Evolutionary conservation across 177 flowering plant species (phyloP), one percentile per base, ranked within the genome.

Genomic region (Telopea speciosissima): DNA sequence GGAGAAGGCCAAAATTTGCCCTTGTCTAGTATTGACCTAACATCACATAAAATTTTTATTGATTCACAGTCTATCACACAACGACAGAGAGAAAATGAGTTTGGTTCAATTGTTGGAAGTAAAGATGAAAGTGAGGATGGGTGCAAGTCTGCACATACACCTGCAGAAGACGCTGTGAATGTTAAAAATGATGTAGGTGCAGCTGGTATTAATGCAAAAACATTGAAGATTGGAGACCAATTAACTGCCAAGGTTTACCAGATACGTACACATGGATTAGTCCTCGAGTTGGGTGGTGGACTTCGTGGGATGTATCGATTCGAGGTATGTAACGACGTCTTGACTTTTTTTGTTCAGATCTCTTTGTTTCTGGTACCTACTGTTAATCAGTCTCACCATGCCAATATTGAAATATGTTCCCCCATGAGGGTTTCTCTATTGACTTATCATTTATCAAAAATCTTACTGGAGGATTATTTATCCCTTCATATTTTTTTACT

Each of bases 211-310:
- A 74, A 72, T 78, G 87, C 85, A 44, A 84, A 78, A 64, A 83
- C 79, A 3, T 69, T 93, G 75, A 89, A 81, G 81, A 63, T 93
- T 54, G 98, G 99, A 65, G 84, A 77, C 67, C 74, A 77, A 74
- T 69, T 86, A 22, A 78, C 76, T 25, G 99, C 93, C 36, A 87
- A 76, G 72, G 89, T 95, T 70, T 64, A 76, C 78, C 89, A 93
- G 84, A 74, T 91, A 70, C 99, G 97, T 61, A 75, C 83, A 6
- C 93, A 70, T 65, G 99, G 99, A 24, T 73, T 95, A 66, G 93
- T 95, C 52, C 91, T 95, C 74, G 90, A 93, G 81, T 80, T 93
- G 86, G 93, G 91, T 40, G 83, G 85, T 72, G 92, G 89, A 72
- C 69, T 91, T 63, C 88, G 81, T 67, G 99, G 97, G 65, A 91